Conservation (phyloP, 495 filamentous ascomycete species). For the Patellaria atrata region DNA sequence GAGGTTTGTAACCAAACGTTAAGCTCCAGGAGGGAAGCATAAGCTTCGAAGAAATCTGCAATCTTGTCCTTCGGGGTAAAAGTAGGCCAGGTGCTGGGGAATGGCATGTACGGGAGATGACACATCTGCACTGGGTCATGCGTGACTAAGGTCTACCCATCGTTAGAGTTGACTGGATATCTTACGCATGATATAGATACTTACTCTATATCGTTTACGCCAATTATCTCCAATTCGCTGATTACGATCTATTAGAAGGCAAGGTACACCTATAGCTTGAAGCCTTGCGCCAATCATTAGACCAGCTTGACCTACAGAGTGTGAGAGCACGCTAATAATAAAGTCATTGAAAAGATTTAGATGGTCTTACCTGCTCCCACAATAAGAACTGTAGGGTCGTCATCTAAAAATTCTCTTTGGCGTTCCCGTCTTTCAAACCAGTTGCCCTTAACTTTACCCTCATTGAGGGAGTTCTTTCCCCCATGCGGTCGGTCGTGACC, state of each 20-base stretch:
- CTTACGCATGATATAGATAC: too few relatives aligned
- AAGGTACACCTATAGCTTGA: conserved; percentile 50
- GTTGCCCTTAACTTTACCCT: conserved; percentile 28
- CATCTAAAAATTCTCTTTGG: conserved; percentile 39
- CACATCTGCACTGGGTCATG: conserved; percentile 71
- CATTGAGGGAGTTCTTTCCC: conserved; percentile 11
- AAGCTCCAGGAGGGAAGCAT: conserved; percentile 58
- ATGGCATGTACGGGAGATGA: conserved; percentile 58
- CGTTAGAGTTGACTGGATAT: too few relatives aligned
- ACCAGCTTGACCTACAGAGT: conserved; percentile 36
- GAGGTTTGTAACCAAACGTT: conserved; percentile 56
- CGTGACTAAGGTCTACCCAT: conserved; percentile 43
- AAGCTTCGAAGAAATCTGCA: conserved; percentile 63
- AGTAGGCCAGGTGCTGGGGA: conserved; percentile 49
- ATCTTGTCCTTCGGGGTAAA: conserved; percentile 60
- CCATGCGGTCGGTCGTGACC: conserved; percentile 15
- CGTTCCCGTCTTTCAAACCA: conserved; percentile 50
- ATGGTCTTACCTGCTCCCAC: conserved; percentile 40
- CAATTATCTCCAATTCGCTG: conserved; percentile 61
- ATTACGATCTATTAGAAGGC: conserved; percentile 53
- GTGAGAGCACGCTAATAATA: background rate
- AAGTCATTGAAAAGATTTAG: background rate
- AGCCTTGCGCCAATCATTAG: conserved; percentile 55
- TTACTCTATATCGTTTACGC: conserved; percentile 57
- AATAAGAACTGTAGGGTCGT: conserved; percentile 51